Conservation (phyloP, 805 yeast species). For the Teunomyces lycoperdinae region DNA sequence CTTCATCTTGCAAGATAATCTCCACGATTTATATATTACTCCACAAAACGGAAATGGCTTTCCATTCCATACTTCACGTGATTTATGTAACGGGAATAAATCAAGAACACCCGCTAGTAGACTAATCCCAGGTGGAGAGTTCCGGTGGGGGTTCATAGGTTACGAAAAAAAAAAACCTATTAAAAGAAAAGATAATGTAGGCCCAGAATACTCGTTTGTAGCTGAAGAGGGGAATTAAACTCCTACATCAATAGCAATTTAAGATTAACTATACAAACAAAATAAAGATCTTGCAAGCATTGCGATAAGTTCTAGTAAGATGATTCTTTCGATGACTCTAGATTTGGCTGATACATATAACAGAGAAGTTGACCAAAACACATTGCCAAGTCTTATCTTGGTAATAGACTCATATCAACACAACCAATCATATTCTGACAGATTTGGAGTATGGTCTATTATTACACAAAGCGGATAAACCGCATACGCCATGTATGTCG, state of each 20-base stretch:
- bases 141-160: too few species aligned
- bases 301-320: too few species aligned
- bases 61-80: not conserved
- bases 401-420: not conserved
- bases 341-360: not conserved
- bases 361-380: not conserved
- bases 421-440: not conserved
- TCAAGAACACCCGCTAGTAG: not conserved
- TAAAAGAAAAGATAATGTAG: too few species aligned
- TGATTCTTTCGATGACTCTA: too few species aligned
- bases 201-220: too few species aligned
- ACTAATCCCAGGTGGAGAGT: not conserved
- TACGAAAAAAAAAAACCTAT: too few species aligned
- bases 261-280: too few species aligned
- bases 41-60: slow-evolving; percentile 1
- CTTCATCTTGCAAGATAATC: not conserved
- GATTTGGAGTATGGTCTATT: too few species aligned
- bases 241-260: too few species aligned
- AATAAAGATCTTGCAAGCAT: too few species aligned
- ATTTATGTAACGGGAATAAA: not conserved
- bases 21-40: not conserved
- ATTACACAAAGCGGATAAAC: too few species aligned
- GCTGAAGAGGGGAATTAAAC: too few species aligned
- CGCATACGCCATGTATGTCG: not conserved
- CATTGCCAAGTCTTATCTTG: not conserved